Conservation (phyloP, 495 filamentous ascomycete species). For the Penicillium canariense region DNA sequence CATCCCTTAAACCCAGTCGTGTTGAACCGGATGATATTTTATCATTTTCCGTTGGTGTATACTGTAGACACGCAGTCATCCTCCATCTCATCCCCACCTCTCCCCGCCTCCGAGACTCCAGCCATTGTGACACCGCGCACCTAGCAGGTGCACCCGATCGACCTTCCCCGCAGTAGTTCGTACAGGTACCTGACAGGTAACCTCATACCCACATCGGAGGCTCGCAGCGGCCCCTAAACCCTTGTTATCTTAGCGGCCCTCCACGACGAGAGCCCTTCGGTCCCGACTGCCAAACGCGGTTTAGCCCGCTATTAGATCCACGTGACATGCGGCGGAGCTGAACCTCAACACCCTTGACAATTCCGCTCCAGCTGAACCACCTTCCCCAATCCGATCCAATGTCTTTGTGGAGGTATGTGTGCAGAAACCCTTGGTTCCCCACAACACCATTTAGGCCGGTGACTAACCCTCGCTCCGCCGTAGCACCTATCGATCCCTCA, state of each 20-base stretch:
- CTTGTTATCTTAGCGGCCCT: not conserved
- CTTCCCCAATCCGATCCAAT: slow-evolving; percentile 16
- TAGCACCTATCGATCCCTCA: slow-evolving; percentile 60
- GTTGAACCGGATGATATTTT: too few relatives aligned
- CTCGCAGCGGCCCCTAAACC: not conserved
- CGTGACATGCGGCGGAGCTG: slow-evolving; percentile 17
- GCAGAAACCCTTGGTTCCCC: not conserved
- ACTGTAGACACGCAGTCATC: not conserved
- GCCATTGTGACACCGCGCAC: slow-evolving; percentile 23
- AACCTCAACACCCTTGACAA: not conserved
- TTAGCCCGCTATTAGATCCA: slow-evolving; percentile 7
- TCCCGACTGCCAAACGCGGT: slow-evolving; percentile 10
- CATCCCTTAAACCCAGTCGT: too few relatives aligned
- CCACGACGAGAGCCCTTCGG: slow-evolving; percentile 6
- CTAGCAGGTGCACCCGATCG: not conserved
- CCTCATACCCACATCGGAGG: not conserved
- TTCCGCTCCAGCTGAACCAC: not conserved
- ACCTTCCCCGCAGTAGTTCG: slow-evolving; percentile 11
- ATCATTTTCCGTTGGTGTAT: not conserved
- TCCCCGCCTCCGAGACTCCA: slow-evolving; percentile 3
- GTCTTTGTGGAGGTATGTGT: slow-evolving; percentile 41
- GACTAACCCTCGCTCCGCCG: slow-evolving; percentile 9
- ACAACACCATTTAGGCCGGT: not conserved
- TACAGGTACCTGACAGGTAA: slow-evolving; percentile 12
- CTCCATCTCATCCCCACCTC: not conserved